Percentiles rank a stretch among this genome's conserved stretches.
phyloP scores from a whole-genome alignment of 345 rosid species.

The Lumnitzera racemosa region DNA sequence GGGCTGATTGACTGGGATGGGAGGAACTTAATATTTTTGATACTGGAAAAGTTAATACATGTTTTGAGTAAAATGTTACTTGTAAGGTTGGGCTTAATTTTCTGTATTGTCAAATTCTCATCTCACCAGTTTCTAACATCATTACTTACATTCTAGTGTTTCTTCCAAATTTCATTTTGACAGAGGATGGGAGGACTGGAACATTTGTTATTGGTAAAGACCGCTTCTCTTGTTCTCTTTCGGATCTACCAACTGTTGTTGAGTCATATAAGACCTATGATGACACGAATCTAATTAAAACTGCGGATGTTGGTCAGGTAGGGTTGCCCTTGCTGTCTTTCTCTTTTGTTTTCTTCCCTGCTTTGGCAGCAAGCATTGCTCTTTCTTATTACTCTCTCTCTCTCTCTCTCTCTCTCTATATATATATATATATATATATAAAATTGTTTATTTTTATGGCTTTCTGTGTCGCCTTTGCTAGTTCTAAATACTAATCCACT shows the following conservation, averaged over 20 bases:
- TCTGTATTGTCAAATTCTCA: not conserved
- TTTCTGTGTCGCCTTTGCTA: too few relatives aligned
- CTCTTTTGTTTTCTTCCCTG: not conserved
- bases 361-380: too few relatives aligned
- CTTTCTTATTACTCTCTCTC: too few relatives aligned
- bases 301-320: constrained; percentile 94
- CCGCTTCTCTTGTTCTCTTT: constrained; percentile 64
- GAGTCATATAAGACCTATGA: constrained; percentile 93
- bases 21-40: too few relatives aligned
- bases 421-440: too few relatives aligned
- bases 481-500: too few relatives aligned
- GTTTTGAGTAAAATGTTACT: too few relatives aligned
- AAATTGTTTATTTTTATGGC: too few relatives aligned
- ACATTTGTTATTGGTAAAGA: constrained; percentile 68
- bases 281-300: constrained; percentile 80
- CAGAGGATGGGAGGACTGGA: constrained; percentile 91
- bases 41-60: too few relatives aligned
- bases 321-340: not conserved
- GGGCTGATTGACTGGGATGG: too few relatives aligned
- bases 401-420: too few relatives aligned
- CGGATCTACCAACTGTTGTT: constrained; percentile 88
- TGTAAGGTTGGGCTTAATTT: too few relatives aligned
- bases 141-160: not conserved
- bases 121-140: not conserved
- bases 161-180: constrained; percentile 8